Evolutionary conservation across 2,329 filamentous ascomycete species (phyloP), one percentile per base, ranked within the genome.

Genomic region (Sordariomycetes sp.): DNA sequence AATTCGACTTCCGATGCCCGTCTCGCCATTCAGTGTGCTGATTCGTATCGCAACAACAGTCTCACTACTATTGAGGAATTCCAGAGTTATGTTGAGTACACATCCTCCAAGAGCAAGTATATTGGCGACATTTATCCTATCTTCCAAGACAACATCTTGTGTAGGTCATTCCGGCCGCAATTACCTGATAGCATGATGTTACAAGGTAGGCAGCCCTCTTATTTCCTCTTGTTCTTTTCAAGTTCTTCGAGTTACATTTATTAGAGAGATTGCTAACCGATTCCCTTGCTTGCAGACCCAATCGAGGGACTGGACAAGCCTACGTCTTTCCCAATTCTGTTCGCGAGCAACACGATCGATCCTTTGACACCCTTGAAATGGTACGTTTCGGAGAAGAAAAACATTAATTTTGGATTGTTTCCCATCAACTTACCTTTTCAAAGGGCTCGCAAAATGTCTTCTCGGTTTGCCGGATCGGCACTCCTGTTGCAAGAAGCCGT

Each of bases 321-420:
- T 9, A 58, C 52, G 9, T 45, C 54, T 6, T 60, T 58, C 36
- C 59, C 59, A 10, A 47, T 62, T 21, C 44, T 63, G 6, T 59
- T 62, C 38, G 28, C 58, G 20, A 57, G 57, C 32, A 63, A 59
- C 20, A 60, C 53, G 4, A 42, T 51, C 23, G 59, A 63, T 36
- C 54, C 55, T 10, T 41, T 62, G n/a, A 55, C 58, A 6, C 57
- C 58, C 9, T 39, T 60, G 40, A 49, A 10, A 35, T 55, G 45
- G 53, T 55, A 51, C 1, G 48, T 51, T 39, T 21, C 33, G 5
- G 8, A 15, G 23, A 34, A 38, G 16, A 11, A 27, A 1, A 28
- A 17, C 39, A 2, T 4, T 16, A 8, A 35, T 37, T 19, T 28
- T 9, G 19, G 24, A 33, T 34, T 8, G 29, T 32, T 21, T 32